Percentiles rank a stretch among this genome's conserved stretches.
Conservation (phyloP, 495 filamentous ascomycete species). For the Lineolata rhizophorae region DNA sequence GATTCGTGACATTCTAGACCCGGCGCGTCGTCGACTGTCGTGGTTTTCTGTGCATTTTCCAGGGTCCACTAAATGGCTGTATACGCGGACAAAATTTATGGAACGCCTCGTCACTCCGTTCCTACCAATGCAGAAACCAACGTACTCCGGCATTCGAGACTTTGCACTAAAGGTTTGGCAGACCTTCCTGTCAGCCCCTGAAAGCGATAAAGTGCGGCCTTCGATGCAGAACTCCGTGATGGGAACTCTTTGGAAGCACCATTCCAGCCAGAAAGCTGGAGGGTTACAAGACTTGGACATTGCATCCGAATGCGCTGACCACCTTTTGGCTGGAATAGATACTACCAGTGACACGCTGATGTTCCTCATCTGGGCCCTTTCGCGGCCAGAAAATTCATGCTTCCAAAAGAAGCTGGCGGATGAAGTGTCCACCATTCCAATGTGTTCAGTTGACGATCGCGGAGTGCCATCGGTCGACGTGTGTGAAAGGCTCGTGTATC, state of each 20-base stretch:
- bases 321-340: conserved; percentile 15
- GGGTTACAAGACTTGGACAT: conserved; percentile 12
- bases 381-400: conserved; percentile 8
- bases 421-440: conserved; percentile 9
- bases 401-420: conserved; percentile 13
- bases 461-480: conserved; percentile 2
- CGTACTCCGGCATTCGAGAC: conserved; percentile 17
- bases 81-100: conserved; percentile 11
- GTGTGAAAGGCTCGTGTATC: conserved; percentile 2
- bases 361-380: conserved; percentile 19
- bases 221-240: conserved; percentile 3
- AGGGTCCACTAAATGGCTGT: conserved; percentile 16
- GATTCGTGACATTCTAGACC: conserved; percentile 17
- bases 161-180: conserved; percentile 14
- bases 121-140: conserved; percentile 16
- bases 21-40: conserved; percentile 13
- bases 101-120: conserved; percentile 10
- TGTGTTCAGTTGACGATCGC: not conserved
- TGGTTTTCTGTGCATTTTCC: conserved; percentile 20
- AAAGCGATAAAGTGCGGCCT: not conserved
- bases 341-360: conserved; percentile 18
- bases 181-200: conserved; percentile 3
- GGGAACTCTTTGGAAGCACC: conserved; percentile 6
- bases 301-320: conserved; percentile 16
- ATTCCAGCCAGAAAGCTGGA: conserved; percentile 7